A percentile compares a stretch with the other conserved stretches of the same genome.
Conservation (phyloP, 768 basidiomycete genomes). For the Solioccasus polychromus region DNA sequence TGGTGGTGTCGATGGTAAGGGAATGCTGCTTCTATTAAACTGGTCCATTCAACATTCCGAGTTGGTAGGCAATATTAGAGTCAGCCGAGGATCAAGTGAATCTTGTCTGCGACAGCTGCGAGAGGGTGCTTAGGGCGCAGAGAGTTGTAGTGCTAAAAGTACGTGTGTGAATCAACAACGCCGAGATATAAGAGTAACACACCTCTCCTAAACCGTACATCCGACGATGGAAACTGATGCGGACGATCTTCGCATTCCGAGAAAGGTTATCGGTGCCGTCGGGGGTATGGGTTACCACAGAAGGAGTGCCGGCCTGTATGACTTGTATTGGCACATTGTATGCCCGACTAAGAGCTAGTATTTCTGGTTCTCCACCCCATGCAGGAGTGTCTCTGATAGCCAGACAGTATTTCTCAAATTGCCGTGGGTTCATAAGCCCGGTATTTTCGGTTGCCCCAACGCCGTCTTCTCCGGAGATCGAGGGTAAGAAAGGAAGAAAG, state of each 20-base stretch:
- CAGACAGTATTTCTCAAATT: constrained; percentile 74
- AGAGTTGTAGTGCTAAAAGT: constrained; percentile 81
- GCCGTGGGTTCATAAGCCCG: constrained; percentile 66
- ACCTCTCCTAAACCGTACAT: constrained; percentile 98
- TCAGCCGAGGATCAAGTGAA: constrained; percentile 31
- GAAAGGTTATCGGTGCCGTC: constrained; percentile 29
- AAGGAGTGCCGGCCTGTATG: constrained; percentile 77
- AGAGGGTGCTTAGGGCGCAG: constrained; percentile 52
- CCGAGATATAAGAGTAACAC: constrained; percentile 24
- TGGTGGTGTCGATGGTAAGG: neutral
- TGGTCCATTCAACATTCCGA: no score
- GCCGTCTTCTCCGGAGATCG: constrained; percentile 66
- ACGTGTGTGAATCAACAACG: constrained; percentile 5
- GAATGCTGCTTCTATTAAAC: neutral
- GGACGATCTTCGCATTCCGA: constrained; percentile 42
- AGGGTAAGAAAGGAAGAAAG: constrained; percentile 91
- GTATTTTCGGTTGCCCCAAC: constrained; percentile 52
- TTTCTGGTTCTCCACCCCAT: constrained; percentile 99
- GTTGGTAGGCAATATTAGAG: neutral
- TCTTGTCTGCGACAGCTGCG: constrained; percentile 28
- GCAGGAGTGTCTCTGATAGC: constrained; percentile 78
- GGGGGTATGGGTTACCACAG: constrained; percentile 81
- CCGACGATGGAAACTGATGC: constrained; percentile 88
- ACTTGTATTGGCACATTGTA: constrained; percentile 88
- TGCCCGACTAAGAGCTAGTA: constrained; percentile 79